Evolutionary conservation across 169 alveolate species (phyloP), one percentile per base, ranked within the genome.

Genomic region (Eimeria sp.): DNA sequence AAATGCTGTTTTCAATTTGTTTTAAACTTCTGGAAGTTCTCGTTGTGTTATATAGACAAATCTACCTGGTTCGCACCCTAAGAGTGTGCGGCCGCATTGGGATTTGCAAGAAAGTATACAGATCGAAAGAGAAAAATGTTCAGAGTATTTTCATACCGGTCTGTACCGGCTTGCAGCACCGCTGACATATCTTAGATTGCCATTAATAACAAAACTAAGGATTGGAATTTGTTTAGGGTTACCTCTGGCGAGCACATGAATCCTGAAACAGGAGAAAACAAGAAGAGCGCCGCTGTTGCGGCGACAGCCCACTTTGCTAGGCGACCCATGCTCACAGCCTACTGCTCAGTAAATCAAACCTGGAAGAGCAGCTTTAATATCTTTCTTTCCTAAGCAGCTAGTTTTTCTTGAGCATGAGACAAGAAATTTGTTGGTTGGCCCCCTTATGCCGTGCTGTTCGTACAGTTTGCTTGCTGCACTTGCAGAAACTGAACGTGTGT

Each of bases 161-260:
- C 23, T 87, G 78, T 16, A 82, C 93, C n/a, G 96, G 93, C 76
- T 87, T 87, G 89, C 96, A 91, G 93, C 96, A 91, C 66, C 96
- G 49, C 77, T 91, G 96, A 27, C 96, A 91, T 27, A 91, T 87
- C 96, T 91, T 71, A 54, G 43, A 56, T 20, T 30, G 30, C 49
- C n/a, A 20, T 56, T 82, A 8, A 54, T 30, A 27, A 8, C 60
- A 82, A 11, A 27, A 56, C 1, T 13, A 18, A 37, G 46, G 3
- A 62, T 14, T 62, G 11, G 11, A 40, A 6, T 60, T 62, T 16
- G 80, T 2, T 30, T 25, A 9, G 25, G 9, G n/a, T 2, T 40
- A 85, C 91, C 91, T 85, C 91, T 18, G 91, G 91, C 2, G 91
- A 85, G 43, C 91, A 85, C 91, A 85, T 85, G 80, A 85, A 85